Conservation (phyloP, 306 rosid genomes). For the Quercus glauca region DNA sequence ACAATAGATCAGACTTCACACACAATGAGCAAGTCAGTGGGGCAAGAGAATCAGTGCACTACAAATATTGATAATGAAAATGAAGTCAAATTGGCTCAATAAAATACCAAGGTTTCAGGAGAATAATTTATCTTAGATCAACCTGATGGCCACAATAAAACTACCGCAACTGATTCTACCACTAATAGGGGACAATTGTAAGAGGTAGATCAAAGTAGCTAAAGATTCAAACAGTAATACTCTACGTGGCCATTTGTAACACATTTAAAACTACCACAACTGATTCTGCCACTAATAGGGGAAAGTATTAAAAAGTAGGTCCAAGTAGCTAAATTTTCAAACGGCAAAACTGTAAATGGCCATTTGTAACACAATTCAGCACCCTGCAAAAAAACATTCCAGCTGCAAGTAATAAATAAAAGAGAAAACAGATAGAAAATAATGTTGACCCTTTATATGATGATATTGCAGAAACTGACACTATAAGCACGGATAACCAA, state of each 20-base stretch:
- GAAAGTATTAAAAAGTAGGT: not conserved
- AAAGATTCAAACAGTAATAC: not conserved
- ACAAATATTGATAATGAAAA: not conserved
- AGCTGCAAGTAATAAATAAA: not conserved
- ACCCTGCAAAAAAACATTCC: not conserved
- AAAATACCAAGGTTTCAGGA: not conserved
- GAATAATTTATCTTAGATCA: not conserved
- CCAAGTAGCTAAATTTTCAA: not conserved
- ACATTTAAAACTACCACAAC: not conserved
- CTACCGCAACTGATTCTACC: not conserved
- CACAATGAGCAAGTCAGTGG: not conserved
- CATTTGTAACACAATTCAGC: not conserved
- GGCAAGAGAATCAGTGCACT: not conserved
- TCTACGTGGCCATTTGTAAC: not conserved
- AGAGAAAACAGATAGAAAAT: not conserved
- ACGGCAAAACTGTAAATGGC: not conserved
- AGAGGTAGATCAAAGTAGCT: not conserved
- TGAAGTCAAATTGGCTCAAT: not conserved
- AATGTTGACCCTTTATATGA: not conserved
- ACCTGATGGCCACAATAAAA: not conserved
- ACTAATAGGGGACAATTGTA: not conserved
- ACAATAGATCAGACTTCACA: no score
- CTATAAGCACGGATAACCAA: not conserved
- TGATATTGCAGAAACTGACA: not conserved
- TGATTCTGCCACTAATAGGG: not conserved